Conservation (phyloP, 306 rosid genomes). For the Geum urbanum region DNA sequence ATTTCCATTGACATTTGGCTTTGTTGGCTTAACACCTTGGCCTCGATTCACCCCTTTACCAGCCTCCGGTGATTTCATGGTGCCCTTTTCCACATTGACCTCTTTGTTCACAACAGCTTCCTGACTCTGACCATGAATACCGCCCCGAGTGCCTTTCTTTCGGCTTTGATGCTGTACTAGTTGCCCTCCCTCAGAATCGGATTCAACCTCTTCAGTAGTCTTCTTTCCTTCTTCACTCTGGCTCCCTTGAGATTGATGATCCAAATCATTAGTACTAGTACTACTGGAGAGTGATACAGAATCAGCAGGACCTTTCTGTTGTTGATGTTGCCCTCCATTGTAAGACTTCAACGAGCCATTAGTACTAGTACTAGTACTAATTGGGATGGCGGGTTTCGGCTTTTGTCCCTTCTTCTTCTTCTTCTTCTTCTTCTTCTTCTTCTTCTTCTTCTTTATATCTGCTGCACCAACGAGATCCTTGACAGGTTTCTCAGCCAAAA, state of each 20-base stretch:
- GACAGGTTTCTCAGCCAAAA: slow-evolving; percentile 2
- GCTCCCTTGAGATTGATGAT: not conserved
- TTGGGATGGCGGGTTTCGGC: not conserved
- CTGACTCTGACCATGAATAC: not conserved
- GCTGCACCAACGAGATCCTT: not conserved
- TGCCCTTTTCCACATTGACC: not conserved
- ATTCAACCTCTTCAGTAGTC: not conserved
- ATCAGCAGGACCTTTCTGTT: not conserved
- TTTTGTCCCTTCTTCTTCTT: not conserved
- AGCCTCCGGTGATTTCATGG: not conserved
- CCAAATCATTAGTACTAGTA: not conserved
- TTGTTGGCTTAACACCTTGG: not conserved
- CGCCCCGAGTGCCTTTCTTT: not conserved
- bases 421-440: not conserved
- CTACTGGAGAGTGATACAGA: not conserved
- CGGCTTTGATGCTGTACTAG: not conserved
- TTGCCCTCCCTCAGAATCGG: not conserved
- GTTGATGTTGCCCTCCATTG: not conserved
- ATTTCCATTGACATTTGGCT: not conserved
- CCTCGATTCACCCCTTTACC: not conserved
- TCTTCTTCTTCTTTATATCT: not conserved
- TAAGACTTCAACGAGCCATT: not conserved
- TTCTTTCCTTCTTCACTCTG: not conserved
- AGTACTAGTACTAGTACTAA: not conserved
- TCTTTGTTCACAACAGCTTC: not conserved